Base-by-base conservation (phyloP, 257 asterid genomes). In the Primulina tabacum region DNA sequence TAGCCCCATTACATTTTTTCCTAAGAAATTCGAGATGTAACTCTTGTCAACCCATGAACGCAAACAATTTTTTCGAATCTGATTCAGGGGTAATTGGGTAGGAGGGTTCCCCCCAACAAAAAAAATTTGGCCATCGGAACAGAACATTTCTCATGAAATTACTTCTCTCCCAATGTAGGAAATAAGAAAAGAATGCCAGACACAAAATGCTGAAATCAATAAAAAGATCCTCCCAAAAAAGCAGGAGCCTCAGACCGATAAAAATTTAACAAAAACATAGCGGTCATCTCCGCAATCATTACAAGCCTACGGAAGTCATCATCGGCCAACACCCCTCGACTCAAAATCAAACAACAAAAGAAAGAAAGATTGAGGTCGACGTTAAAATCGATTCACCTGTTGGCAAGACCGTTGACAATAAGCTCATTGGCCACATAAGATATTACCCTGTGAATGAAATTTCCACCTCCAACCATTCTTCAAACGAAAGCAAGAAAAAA, bases 391-490 rank as follows among this genome's bases (percentile, higher is more conserved):
- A 58, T 59, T 70, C 62, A 92, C 97, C 86, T 88, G 84, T 92
- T 92, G 57, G 98, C 83, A 6, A 84, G 82, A 7, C 86, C 83
- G 26, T 78, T 73, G 28, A 82, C 86, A 40, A 85, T 61, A 32
- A 85, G 32, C 40, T 82, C 90, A 58, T 92, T 85, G 57, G 88
- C 90, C 5, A 88, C 85, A 43, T 92, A 90, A 4, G 81, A 71
- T 0, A 92, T 43, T 0, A 87, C 95, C 67, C 96, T 81, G 72
- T 82, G 84, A 37, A 89, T 6, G 73, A 92, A 89, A 81, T 82
- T 88, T 57, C 91, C 95, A 24, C 96, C 96, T 72, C 94, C 95
- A 55, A 90, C 93, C 95, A 90, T 92, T 62, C 43, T 28, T 18
- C 66, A 8, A 28, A 68, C 26, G 21, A n/a, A 52, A 43, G 18